phyloP scores from a whole-genome alignment of 176 grass and related monocot genomes.

The Puccinellia tenuiflora region DNA sequence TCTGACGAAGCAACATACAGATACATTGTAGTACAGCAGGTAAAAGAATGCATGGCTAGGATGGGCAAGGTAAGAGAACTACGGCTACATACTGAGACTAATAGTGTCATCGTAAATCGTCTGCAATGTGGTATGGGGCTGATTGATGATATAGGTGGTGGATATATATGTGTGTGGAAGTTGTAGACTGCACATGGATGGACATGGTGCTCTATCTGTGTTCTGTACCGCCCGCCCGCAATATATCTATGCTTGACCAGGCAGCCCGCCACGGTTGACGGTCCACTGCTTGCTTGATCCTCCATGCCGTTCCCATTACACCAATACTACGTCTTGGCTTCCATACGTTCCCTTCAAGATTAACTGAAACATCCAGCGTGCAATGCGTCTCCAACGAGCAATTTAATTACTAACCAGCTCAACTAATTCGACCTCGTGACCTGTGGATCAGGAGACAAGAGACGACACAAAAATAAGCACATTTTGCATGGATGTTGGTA shows the following conservation, averaged over 20 bases:
- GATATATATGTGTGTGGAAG: background rate
- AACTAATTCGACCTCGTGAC: slow-evolving; percentile 28
- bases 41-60: background rate
- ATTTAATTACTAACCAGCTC: too few species aligned
- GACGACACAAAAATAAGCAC: background rate
- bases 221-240: too few species aligned
- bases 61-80: background rate
- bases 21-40: background rate
- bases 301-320: too few species aligned
- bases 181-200: background rate
- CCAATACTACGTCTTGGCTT: too few species aligned
- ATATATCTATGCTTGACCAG: background rate
- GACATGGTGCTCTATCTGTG: background rate
- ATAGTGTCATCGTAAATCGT: background rate
- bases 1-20: background rate
- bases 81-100: background rate
- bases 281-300: background rate
- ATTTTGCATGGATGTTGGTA: background rate
- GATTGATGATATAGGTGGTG: background rate
- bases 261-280: background rate
- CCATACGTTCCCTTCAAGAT: too few species aligned
- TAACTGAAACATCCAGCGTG: background rate
- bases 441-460: slow-evolving; percentile 13
- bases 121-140: background rate
- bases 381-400: background rate